Percentiles rank a stretch among this genome's conserved stretches.
phyloP scores from a whole-genome alignment of 768 basidiomycete genomes.

The Heimioporus sp. region DNA sequence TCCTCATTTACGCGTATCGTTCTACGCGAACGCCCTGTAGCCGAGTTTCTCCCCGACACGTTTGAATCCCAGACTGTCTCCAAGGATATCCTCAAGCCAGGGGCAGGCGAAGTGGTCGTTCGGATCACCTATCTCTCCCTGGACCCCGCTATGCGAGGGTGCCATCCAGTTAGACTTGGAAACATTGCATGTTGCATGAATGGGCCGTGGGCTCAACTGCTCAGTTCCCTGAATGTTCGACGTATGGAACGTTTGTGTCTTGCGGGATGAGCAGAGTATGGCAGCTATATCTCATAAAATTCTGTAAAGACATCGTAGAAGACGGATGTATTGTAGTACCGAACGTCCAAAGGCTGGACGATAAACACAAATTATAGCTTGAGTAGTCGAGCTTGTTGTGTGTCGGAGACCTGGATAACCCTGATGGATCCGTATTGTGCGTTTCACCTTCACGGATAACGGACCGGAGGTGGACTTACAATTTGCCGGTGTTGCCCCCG shows the following conservation, averaged over 20 bases:
- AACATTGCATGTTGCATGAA: too few species aligned
- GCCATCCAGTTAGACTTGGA: conserved; percentile 20
- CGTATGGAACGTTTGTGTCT: too few species aligned
- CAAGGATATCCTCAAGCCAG: conserved; percentile 51
- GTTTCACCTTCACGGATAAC: background rate
- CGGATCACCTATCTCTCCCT: conserved; percentile 75
- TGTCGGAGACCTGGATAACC: conserved; percentile 58
- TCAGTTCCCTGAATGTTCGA: too few species aligned
- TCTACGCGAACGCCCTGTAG: conserved; percentile 70
- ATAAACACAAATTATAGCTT: conserved; percentile 4
- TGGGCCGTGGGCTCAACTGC: too few species aligned
- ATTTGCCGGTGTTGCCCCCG: conserved; percentile 79
- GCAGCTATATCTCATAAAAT: too few species aligned
- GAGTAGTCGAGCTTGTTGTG: conserved; percentile 11
- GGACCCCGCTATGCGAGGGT: conserved; percentile 89
- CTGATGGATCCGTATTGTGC: conserved; percentile 31
- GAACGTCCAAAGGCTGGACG: too few species aligned
- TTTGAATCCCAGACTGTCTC: conserved; percentile 61
- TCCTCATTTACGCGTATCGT: conserved; percentile 62
- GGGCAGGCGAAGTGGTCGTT: conserved; percentile 60
- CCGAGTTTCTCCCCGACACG: conserved; percentile 67
- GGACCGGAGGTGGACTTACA: conserved; percentile 35
- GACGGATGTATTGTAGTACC: too few species aligned
- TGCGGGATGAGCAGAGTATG: too few species aligned
- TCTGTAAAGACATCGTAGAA: too few species aligned